Evolutionary conservation across 2,329 filamentous ascomycete genomes (phyloP).

Genomic region (Capronia epimyces): DNA sequence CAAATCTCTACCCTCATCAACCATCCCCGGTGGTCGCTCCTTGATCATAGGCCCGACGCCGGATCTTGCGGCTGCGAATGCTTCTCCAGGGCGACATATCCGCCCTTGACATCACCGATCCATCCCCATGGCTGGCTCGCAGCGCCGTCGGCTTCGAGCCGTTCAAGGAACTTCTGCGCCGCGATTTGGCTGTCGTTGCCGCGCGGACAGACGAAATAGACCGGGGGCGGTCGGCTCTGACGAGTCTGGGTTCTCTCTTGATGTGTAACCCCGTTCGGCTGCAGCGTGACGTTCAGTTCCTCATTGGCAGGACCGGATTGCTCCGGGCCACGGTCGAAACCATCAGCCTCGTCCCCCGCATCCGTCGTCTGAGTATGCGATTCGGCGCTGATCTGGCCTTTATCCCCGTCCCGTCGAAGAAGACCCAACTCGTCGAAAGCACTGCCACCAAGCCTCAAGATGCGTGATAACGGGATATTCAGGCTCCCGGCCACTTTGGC

Average conservation of each 20-base stretch:
- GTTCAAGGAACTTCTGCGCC: conserved; percentile 39
- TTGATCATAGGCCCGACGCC: not conserved
- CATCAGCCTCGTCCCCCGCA: not conserved
- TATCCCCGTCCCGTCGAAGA: not conserved
- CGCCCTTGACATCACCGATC: conserved; percentile 28
- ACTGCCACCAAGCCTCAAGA: conserved; percentile 31
- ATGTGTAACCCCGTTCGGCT: not conserved
- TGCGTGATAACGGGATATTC: conserved; percentile 48
- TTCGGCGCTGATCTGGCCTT: conserved; percentile 2
- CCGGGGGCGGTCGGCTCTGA: conserved; percentile 2
- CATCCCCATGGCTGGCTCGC: conserved; percentile 13
- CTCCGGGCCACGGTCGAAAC: not conserved
- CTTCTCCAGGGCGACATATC: conserved; percentile 24
- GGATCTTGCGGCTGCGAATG: not conserved
- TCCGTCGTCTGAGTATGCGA: not conserved
- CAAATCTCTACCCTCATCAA: no score
- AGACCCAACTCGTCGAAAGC: conserved; percentile 16
- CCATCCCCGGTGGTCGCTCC: not conserved
- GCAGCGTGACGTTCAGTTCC: not conserved
- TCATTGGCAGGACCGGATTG: no score
- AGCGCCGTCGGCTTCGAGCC: conserved; percentile 15
- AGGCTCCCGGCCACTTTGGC: conserved; percentile 64
- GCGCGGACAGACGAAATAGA: conserved; percentile 45
- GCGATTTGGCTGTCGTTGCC: conserved; percentile 47
- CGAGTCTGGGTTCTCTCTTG: not conserved